Base-by-base conservation (phyloP, 768 basidiomycete species). In the Collybiopsis confluens region DNA sequence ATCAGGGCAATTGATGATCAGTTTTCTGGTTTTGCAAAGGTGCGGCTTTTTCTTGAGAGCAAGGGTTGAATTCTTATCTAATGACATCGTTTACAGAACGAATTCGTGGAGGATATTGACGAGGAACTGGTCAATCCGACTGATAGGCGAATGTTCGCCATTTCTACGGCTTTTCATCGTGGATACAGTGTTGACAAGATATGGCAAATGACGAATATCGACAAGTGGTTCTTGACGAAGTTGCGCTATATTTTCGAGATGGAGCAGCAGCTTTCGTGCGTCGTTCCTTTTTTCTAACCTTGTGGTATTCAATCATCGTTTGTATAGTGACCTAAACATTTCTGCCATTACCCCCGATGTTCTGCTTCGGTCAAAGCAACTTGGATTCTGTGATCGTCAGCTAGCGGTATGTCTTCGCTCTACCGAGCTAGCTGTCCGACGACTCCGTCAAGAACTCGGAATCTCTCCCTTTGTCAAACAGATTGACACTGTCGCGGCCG, bases 401-500 rank as follows among this genome's bases (percentile, higher is more conserved):
- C 75, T 98, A 41, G 93, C 95, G 16, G 71, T 62, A 33, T 88
- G 85, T 67, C 77, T 98, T 64, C 83, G 86, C 26, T 93, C 95
- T 6, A 97, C 90, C 13, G 96, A 96, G 68, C 84, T 98, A 38
- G 94, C 94, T 40, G 86, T 98, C 27, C 91, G 96, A 54, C 81
- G 88, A 38, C 77, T 94, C 47, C 89, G 96, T 53, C 87, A 92
- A 65, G 96, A 98, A 69, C 70, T 72, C 44, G 81, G 79, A 30
- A 88, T 98, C 62, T 77, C 78, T 11, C 95, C 95, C 0, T 96
- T 92, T 67, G 90, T 97, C 71, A 98, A 98, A 77, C 96, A 98
- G 67, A 99, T 98, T 68, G 97, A 99, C 63, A 98, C 97, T 0
- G 95, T 98, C 52, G 97, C 97, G 10, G 96, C 97, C 26, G 95